phyloP scores from a whole-genome alignment of 1,139 yeast species.

The Taiozyma sp. region DNA sequence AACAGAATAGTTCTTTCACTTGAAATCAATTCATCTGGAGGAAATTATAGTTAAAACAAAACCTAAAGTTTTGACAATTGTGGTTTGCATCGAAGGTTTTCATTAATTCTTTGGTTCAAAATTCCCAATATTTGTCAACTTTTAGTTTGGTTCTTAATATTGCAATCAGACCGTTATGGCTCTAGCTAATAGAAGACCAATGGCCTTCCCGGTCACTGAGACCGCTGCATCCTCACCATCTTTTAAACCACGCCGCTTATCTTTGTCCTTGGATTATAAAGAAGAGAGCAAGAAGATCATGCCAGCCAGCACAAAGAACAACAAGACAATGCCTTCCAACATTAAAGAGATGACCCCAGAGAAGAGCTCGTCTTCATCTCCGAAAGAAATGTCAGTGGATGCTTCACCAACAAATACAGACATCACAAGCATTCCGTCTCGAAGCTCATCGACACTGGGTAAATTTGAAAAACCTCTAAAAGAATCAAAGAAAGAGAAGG shows the following conservation, averaged over 20 bases:
- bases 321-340: conserved; percentile 5
- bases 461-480: conserved; percentile 1
- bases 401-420: conserved; percentile 22
- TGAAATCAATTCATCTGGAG: background rate
- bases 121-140: background rate
- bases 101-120: conserved; percentile 6
- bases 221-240: conserved; percentile 38
- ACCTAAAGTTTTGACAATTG: background rate
- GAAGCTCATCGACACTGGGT: background rate
- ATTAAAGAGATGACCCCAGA: conserved; percentile 26
- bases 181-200: conserved; percentile 55
- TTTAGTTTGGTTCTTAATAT: background rate
- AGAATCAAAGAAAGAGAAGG: conserved; percentile 25
- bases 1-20: background rate
- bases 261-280: conserved; percentile 23
- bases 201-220: conserved; percentile 30
- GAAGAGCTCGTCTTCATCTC: conserved; percentile 25
- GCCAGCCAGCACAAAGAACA: background rate
- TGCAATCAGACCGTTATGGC: conserved; percentile 34
- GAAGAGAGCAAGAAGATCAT: conserved; percentile 3
- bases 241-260: conserved; percentile 39
- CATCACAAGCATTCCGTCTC: conserved; percentile 13
- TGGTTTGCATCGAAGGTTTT: conserved; percentile 6
- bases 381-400: conserved; percentile 22
- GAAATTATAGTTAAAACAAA: background rate